These are phyloP conservation scores for Boletus tomentosulus DNA, from an alignment of 768 basidiomycete species.

Conservation along the genomic window DNA sequence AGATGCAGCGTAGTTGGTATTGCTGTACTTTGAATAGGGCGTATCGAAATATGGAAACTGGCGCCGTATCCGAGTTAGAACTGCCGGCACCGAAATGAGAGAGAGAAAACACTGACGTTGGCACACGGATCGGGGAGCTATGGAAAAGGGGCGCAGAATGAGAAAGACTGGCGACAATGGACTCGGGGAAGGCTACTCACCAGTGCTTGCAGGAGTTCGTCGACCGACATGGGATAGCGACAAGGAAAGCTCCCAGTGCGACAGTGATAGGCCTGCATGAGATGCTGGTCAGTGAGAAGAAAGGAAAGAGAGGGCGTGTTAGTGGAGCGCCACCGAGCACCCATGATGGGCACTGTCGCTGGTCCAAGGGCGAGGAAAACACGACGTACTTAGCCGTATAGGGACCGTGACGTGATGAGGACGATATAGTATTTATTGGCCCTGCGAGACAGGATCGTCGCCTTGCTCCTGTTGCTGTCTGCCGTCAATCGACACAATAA, in stretches of 20 bases:
- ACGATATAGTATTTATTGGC: not conserved
- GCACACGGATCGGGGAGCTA: slow-evolving; percentile 14
- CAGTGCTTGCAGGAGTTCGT: slow-evolving; percentile 10
- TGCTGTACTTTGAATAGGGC: slow-evolving; percentile 11
- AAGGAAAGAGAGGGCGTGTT: not conserved
- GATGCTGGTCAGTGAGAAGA: not conserved
- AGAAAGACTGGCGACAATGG: not conserved
- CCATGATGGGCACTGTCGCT: not conserved
- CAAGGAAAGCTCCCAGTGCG: not conserved
- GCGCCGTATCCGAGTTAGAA: not conserved
- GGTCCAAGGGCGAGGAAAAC: not conserved
- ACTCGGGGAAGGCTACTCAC: slow-evolving; percentile 1
- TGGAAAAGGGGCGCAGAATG: not conserved
- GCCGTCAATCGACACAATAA: not conserved
- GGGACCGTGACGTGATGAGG: not conserved
- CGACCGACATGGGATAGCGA: slow-evolving; percentile 11
- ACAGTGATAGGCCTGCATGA: slow-evolving; percentile 10
- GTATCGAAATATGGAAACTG: slow-evolving; percentile 18
- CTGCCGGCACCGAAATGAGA: not conserved
- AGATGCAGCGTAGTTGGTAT: slow-evolving; percentile 14
- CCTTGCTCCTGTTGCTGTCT: not conserved
- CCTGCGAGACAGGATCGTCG: not conserved
- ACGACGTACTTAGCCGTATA: not conserved
- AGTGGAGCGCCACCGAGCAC: not conserved
- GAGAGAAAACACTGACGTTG: slow-evolving; percentile 3